phyloP scores from a whole-genome alignment of 352 stramenopile genomes.

The Saprolegnia parasitica region DNA sequence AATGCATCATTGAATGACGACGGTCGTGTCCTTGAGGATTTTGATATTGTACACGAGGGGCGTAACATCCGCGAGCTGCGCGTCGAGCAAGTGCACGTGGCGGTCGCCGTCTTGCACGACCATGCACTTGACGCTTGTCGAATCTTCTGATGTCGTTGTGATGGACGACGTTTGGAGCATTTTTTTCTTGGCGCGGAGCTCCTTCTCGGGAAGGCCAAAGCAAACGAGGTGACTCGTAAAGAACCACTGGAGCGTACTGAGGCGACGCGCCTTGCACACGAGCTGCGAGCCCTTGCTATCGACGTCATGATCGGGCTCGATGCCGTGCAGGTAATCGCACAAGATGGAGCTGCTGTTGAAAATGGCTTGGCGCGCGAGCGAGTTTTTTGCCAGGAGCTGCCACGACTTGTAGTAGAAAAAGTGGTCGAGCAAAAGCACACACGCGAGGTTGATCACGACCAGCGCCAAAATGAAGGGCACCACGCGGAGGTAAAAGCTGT shows the following conservation, averaged over 20 bases:
- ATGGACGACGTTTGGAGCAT: too few relatives aligned
- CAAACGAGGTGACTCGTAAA: constrained; percentile 8
- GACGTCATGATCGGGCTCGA: too few relatives aligned
- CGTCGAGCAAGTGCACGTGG: constrained; percentile 15
- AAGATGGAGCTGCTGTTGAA: constrained; percentile 13
- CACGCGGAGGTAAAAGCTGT: constrained; percentile 23
- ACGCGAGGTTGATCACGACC: constrained; percentile 1
- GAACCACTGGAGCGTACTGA: constrained; percentile 22
- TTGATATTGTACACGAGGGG: constrained; percentile 22
- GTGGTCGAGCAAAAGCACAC: constrained; percentile 7
- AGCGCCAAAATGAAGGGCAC: neutral
- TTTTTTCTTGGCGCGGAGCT: too few relatives aligned
- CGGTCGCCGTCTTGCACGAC: constrained; percentile 4
- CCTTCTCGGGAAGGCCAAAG: constrained; percentile 16
- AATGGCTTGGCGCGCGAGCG: too few relatives aligned
- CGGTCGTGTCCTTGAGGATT: constrained; percentile 2
- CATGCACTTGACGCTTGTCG: too few relatives aligned
- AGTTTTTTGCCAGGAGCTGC: constrained; percentile 8
- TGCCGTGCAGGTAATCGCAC: constrained; percentile 2
- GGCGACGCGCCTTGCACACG: too few relatives aligned
- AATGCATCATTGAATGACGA: too few relatives aligned
- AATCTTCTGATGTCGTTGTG: too few relatives aligned
- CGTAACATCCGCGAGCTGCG: constrained; percentile 13
- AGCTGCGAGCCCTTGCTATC: too few relatives aligned
- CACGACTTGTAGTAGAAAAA: neutral